Evolutionary conservation across 768 basidiomycete species (phyloP), one percentile per base, ranked within the genome.

Genomic region (Pleurotus djamor): DNA sequence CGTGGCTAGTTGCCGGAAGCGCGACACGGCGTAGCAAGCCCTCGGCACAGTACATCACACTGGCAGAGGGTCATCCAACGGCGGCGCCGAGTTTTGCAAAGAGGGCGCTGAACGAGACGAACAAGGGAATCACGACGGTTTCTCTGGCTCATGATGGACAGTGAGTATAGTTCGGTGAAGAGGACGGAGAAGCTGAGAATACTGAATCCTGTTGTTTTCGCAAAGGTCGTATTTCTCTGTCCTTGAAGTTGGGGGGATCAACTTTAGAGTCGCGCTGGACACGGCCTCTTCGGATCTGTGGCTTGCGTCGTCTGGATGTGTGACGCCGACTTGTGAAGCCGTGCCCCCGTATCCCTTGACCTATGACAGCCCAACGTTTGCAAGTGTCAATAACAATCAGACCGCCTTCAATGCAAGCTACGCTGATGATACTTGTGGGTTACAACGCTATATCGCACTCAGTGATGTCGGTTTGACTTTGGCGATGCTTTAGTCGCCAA

Each of bases 231-330:
- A 91, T 66, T 91, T 81, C 64, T 73, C 81, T 16, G 70, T 88
- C 43, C 78, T 92, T 59, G 70, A 81, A 62, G 74, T 79, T 32
- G 91, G 90, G 35, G 74, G 76, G 58, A 82, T 90, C 58, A 82
- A 73, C 65, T 87, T 91, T 64, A 85, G 89, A 13, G 83, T 86
- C 16, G 84, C 83, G 0, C 73, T 92, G 47, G 91, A 93, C 68
- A 92, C 91, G 1, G 91, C 79, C 14, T 92, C 90, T 6, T 76
- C 87, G 13, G 86, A 87, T 73, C 71, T 89, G 10, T 93, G 90
- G 90, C 62, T 92, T 16, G 66, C 83, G 47, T 87, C 89, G 13
- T 86, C 89, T 6, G 76, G 65, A 4, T 93, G 91, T 71, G 70
- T 70, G 33, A 79, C 84, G 10, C 64, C 67, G n/a, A 66, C 78